Evolutionary conservation across 257 asterid genomes (phyloP), one percentile per base, ranked within the genome.

Genomic region (Plantago elongata): DNA sequence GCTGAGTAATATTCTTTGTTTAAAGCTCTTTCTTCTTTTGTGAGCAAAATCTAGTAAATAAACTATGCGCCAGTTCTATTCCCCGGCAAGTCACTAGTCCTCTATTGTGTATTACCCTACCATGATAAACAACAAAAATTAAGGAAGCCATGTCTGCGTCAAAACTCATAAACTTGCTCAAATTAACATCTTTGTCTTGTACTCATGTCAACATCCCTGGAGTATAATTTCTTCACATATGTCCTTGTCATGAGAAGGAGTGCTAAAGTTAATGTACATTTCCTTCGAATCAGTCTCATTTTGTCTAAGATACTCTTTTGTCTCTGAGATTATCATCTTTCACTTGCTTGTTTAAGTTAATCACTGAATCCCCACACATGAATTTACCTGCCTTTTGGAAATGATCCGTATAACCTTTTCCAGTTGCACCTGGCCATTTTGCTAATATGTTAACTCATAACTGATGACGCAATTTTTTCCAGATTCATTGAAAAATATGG

Each of bases 401-500:
- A 34, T 42, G 51, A 55, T 54, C 58, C 18, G 30, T 15, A 13
- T 18, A 27, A 10, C 10, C 62, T 49, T 7, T 34, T 34, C 5
- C 8, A 34, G 40, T 50, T 9, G 60, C 30, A 14, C 60, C 62
- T 47, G 14, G 56, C 67, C 42, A 22, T 22, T 22, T 22, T 22
- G 27, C 27, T 13, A 34, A 47, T 51, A 13, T 22, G 40, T 37
- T 56, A 51, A 45, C 22, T 60, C 14, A 51, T 49, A n/a, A 37
- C 2, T 15, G 34, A 57, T 73, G 44, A 43, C 75, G 52, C 55
- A 66, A 66, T 74, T 75, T 34, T 34, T 72, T 83, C 62, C 94
- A 92, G 99, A 84, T 92, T 92, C 63, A 92, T 92, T 63, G 97
- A 86, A 13, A 92, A 84, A 61, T 92, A 89, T 51, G 99, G 99